Conservation (phyloP, 345 rosid genomes). For the Fremontodendron californicum region DNA sequence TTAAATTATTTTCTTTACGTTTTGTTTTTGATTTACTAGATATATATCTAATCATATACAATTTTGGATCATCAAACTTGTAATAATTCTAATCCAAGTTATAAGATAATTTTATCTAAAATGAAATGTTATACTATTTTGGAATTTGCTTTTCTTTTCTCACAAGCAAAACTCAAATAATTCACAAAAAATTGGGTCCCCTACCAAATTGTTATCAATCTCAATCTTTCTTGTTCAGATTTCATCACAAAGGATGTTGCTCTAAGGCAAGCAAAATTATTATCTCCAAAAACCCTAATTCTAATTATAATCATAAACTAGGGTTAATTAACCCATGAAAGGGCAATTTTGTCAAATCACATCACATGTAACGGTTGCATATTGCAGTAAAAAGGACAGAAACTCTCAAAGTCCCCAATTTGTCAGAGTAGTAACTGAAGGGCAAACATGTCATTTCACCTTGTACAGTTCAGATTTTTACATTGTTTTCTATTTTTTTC, state of each 20-base stretch:
- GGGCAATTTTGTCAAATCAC: not conserved
- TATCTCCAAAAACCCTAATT: not conserved
- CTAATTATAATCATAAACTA: not conserved
- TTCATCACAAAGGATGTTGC: not conserved
- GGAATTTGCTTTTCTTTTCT: not conserved
- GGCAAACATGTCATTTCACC: not conserved
- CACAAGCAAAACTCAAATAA: constrained; percentile 11
- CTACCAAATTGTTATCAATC: constrained; percentile 7
- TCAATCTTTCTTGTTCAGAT: constrained; percentile 11
- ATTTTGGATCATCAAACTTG: not conserved
- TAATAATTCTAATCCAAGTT: not conserved
- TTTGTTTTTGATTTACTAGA: not conserved
- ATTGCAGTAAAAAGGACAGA: constrained; percentile 15
- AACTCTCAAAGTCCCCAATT: not conserved
- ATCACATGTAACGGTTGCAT: constrained; percentile 14
- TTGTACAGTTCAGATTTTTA: not conserved
- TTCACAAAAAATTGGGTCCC: not conserved
- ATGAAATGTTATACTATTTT: not conserved
- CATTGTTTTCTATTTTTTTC: not conserved
- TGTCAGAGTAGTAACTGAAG: not conserved
- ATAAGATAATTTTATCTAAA: not conserved
- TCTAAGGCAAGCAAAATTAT: not conserved
- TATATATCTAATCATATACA: not conserved
- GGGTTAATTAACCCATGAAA: not conserved
- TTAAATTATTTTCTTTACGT: not conserved